These are phyloP conservation scores for Globisporangium orthogonon DNA, from an alignment of 352 stramenopile species.

Conservation along the genomic window DNA sequence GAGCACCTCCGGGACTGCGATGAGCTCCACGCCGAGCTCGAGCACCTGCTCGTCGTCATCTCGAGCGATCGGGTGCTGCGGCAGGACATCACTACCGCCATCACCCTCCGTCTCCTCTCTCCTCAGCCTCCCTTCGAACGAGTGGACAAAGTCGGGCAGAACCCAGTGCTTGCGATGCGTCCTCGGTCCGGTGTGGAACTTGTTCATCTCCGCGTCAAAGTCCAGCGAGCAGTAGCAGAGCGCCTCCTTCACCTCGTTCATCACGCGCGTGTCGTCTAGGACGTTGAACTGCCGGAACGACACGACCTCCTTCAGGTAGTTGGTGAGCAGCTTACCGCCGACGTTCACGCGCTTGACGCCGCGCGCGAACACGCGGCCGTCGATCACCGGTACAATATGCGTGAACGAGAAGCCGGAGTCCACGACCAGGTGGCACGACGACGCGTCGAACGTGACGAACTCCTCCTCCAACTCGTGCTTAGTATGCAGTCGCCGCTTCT, in stretches of 20 bases:
- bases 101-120: background rate
- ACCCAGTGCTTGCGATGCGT: slow-evolving; percentile 57
- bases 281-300: slow-evolving; percentile 96
- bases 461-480: background rate
- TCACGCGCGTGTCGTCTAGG: slow-evolving; percentile 83
- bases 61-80: background rate
- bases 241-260: slow-evolving; percentile 85
- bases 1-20: slow-evolving; percentile 87
- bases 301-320: slow-evolving; percentile 95
- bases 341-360: slow-evolving; percentile 86
- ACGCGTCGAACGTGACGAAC: slow-evolving; percentile 26
- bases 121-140: slow-evolving; percentile 45
- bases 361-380: slow-evolving; percentile 37
- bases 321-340: slow-evolving; percentile 94
- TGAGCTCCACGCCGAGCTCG: slow-evolving; percentile 81
- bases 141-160: slow-evolving; percentile 75
- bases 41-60: slow-evolving; percentile 56
- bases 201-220: slow-evolving; percentile 73
- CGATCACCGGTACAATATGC: slow-evolving; percentile 89
- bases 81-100: slow-evolving; percentile 3
- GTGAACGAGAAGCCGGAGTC: slow-evolving; percentile 96
- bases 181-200: slow-evolving; percentile 24
- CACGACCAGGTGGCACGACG: slow-evolving; percentile 77
- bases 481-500: slow-evolving; percentile 11
- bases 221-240: slow-evolving; percentile 88